Evolutionary conservation across 2,329 filamentous ascomycete species (phyloP).

Genomic region (Gaeumannomyces sp.): DNA sequence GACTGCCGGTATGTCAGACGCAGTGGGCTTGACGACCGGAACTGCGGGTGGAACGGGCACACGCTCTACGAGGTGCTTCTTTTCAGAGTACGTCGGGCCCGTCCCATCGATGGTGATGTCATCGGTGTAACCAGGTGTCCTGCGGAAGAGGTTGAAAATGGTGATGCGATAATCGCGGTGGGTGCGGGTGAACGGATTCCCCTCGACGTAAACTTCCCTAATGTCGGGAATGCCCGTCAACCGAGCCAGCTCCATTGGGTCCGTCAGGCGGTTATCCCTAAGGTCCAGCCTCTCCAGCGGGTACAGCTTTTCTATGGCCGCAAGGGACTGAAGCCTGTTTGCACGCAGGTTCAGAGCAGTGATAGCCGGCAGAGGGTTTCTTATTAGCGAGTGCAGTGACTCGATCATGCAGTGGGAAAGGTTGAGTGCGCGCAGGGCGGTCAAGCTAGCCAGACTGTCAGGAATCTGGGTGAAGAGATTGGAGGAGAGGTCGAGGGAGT

Average conservation of each 20-base stretch:
- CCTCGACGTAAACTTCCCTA: constrained; percentile 84
- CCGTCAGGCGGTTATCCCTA: constrained; percentile 83
- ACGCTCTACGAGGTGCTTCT: constrained; percentile 76
- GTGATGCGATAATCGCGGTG: constrained; percentile 79
- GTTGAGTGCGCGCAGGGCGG: constrained; percentile 85
- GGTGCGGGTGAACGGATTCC: constrained; percentile 86
- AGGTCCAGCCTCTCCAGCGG: constrained; percentile 87
- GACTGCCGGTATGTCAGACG: constrained; percentile 55
- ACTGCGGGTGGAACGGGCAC: constrained; percentile 68
- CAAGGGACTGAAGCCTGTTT: constrained; percentile 80
- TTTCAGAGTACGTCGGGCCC: constrained; percentile 78
- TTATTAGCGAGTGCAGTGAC: constrained; percentile 78
- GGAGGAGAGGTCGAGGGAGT: constrained; percentile 85
- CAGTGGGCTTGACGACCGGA: constrained; percentile 67
- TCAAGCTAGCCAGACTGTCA: constrained; percentile 79
- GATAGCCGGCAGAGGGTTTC: constrained; percentile 85
- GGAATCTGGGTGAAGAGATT: constrained; percentile 95
- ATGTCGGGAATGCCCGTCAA: constrained; percentile 88
- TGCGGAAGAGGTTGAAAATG: constrained; percentile 94
- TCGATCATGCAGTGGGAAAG: constrained; percentile 97
- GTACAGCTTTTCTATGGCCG: constrained; percentile 81
- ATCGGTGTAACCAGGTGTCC: constrained; percentile 80
- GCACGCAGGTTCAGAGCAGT: constrained; percentile 85
- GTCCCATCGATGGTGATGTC: constrained; percentile 85
- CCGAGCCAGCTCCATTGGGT: constrained; percentile 83